phyloP scores from a whole-genome alignment of 2,329 filamentous ascomycete genomes.

The Aureobasidium sp. region DNA sequence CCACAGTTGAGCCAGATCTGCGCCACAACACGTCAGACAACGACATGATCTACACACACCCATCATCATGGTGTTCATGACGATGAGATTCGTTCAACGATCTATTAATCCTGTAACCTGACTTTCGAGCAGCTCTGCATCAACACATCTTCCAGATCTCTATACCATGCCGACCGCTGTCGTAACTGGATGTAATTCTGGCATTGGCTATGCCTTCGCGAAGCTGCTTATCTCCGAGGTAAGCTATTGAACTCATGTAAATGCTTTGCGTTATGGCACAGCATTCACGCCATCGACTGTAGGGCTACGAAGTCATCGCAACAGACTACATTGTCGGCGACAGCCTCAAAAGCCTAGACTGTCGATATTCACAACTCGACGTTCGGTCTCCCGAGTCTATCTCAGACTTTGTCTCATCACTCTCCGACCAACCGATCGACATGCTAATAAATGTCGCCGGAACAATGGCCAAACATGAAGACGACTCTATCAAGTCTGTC shows the following conservation, averaged over 20 bases:
- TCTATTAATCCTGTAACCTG: neutral
- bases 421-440: constrained; percentile 29
- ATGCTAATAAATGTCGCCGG: constrained; percentile 36
- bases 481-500: constrained; percentile 31
- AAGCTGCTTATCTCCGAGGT: constrained; percentile 26
- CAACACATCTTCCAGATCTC: neutral
- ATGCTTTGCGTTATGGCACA: neutral
- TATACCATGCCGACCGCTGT: constrained; percentile 33
- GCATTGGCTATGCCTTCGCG: constrained; percentile 35
- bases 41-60: neutral
- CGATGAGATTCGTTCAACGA: neutral
- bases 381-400: constrained; percentile 32
- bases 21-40: neutral
- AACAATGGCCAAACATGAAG: constrained; percentile 27
- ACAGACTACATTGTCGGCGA: constrained; percentile 27
- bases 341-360: constrained; percentile 28
- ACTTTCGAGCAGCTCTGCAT: constrained; percentile 3
- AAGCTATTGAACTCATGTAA: neutral
- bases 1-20: neutral
- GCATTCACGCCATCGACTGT: neutral
- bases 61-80: constrained; percentile 7
- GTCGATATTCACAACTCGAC: constrained; percentile 29
- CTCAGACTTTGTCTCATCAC: constrained; percentile 26
- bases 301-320: constrained; percentile 31
- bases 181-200: constrained; percentile 37